Percentiles rank a stretch among this genome's conserved stretches.
These are phyloP conservation scores for Saturnispora serradocipensis DNA, from an alignment of 805 yeast genomes.

Conservation along the genomic window DNA sequence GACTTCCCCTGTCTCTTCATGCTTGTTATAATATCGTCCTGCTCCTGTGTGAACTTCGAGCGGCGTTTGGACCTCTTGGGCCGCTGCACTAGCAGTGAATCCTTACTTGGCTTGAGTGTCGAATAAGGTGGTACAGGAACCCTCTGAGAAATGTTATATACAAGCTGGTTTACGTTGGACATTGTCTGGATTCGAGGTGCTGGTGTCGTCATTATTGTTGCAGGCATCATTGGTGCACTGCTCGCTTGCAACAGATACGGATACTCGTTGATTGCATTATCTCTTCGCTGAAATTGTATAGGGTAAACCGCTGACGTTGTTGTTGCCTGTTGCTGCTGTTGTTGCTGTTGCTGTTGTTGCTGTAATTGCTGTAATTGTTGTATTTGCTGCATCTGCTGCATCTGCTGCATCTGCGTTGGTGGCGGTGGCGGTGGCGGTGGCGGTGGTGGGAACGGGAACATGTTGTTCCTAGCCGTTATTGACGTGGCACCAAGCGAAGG, in stretches of 20 bases:
- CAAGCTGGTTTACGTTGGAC: slow-evolving; percentile 16
- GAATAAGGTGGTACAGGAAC: slow-evolving; percentile 25
- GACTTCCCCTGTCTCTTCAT: slow-evolving; percentile 54
- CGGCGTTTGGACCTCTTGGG: slow-evolving; percentile 46
- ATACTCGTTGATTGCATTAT: neutral
- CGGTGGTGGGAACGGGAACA: neutral
- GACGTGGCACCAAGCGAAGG: neutral
- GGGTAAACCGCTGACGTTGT: neutral
- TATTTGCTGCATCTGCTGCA: neutral
- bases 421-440: neutral
- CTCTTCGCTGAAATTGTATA: neutral
- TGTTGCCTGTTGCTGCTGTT: neutral
- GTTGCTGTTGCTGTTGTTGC: neutral
- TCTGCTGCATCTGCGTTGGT: neutral
- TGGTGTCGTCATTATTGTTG: neutral
- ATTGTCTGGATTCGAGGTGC: neutral
- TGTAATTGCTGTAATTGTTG: neutral
- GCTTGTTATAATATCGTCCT: slow-evolving; percentile 54
- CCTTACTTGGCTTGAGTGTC: slow-evolving; percentile 15
- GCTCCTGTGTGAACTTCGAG: slow-evolving; percentile 62
- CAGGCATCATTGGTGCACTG: neutral
- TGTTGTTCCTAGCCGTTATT: neutral
- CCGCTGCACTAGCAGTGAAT: slow-evolving; percentile 17
- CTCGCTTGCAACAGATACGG: neutral
- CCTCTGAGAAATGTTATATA: slow-evolving; percentile 20